Base-by-base conservation (phyloP, 108 stramenopile genomes). In the Cyclotella baltica region DNA sequence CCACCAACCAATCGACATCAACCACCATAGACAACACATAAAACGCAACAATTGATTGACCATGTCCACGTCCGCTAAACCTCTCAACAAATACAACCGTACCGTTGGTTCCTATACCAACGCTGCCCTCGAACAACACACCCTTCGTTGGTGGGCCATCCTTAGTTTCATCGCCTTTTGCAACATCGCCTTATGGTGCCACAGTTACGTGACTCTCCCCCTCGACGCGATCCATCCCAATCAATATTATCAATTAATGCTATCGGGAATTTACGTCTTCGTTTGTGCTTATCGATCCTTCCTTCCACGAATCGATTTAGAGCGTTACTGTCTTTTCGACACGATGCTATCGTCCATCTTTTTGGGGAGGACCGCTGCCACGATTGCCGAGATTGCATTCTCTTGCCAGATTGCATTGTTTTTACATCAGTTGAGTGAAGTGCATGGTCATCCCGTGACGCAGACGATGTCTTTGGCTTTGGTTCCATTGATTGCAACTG, bases 271-370 rank as follows among this genome's bases (percentile, higher is more conserved):
- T 3, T 82, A 82, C 36, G 76, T 77, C 5, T 77, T 82, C 19
- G 81, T 71, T 0, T 82, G 81, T 35, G 81, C 81, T 10, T 82
- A 82, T 47, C 48, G 81, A 0, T 82, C 81, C 62, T 72, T 82
- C 53, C 76, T 82, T 3, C 81, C 81, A 0, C 69, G 81, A 5
- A 82, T 82, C 27, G 81, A 82, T 35, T 55, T 82, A 19, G 81
- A 82, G 40, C 57, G 81, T 34, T 82, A 77, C 76, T 82, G 81
- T 31, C 62, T 82, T 0, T 82, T 70, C 52, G 81, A 82, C 33
- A 82, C 81, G 43, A 10, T 40, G 31, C 53, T 77, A 8, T 76
- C 75, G 5, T 76, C 75, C 68, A 82, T 82, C 51, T 82, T 82
- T 50, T 62, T 82, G 9, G 81, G 81, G 16, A 36, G 81, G 51